Conservation (phyloP, 1,284 basidiomycete genomes). For the Pseudozyma sp. region DNA sequence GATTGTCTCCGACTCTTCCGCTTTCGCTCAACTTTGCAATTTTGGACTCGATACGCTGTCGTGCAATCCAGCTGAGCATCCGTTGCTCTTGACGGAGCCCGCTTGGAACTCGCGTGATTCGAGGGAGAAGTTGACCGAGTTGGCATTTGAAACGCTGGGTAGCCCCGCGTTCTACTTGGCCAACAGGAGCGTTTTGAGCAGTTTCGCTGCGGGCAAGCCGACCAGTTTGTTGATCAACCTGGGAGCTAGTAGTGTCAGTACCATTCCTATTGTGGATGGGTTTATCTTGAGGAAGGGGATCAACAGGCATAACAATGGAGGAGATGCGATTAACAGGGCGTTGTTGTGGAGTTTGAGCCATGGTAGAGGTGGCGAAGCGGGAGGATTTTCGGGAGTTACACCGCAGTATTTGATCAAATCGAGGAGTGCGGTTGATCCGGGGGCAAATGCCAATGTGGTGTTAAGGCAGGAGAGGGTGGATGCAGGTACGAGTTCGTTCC, state of each 20-base stretch:
- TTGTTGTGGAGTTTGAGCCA: slow-evolving; percentile 58
- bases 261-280: slow-evolving; percentile 95
- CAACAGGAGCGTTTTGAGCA: slow-evolving; percentile 93
- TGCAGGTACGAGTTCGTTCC: slow-evolving; percentile 79
- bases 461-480: slow-evolving; percentile 62
- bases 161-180: slow-evolving; percentile 97
- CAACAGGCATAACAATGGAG: slow-evolving; percentile 63
- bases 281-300: slow-evolving; percentile 95
- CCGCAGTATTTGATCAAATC: slow-evolving; percentile 85
- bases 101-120: slow-evolving; percentile 93
- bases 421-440: slow-evolving; percentile 77
- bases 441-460: slow-evolving; percentile 73
- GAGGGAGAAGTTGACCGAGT: slow-evolving; percentile 91
- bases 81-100: slow-evolving; percentile 91
- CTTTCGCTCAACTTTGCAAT: slow-evolving; percentile 46
- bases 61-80: slow-evolving; percentile 78
- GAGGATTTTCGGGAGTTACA: slow-evolving; percentile 46
- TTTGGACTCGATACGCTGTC: slow-evolving; percentile 55
- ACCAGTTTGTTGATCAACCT: slow-evolving; percentile 95
- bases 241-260: slow-evolving; percentile 86
- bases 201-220: slow-evolving; percentile 96
- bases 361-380: slow-evolving; percentile 12
- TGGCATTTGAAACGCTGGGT: slow-evolving; percentile 95
- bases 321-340: slow-evolving; percentile 50
- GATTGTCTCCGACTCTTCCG: slow-evolving; percentile 70